Evolutionary conservation across 805 yeast genomes (phyloP).

Genomic region (Jamesozyma rosinii): DNA sequence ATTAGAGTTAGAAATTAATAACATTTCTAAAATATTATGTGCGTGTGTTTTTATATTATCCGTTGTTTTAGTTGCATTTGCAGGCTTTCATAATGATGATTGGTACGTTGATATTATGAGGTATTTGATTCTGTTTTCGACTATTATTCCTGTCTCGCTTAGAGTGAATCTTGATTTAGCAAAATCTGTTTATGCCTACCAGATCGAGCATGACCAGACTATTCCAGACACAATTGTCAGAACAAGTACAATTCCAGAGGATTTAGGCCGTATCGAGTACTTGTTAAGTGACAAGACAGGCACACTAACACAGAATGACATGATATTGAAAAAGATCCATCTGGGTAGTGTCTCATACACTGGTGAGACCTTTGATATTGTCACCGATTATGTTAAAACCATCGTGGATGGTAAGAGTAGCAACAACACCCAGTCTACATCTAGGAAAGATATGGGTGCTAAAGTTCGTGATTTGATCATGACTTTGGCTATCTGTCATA

Average conservation of each 20-base stretch:
- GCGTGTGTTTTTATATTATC: conserved; percentile 74
- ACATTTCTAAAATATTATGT: conserved; percentile 79
- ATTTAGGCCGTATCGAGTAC: conserved; percentile 90
- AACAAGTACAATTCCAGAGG: conserved; percentile 97
- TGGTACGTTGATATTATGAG: conserved; percentile 93
- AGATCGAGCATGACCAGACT: conserved; percentile 76
- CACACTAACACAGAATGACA: conserved; percentile 93
- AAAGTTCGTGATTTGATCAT: conserved; percentile 72
- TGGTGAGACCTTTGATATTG: conserved; percentile 85
- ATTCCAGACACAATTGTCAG: conserved; percentile 87
- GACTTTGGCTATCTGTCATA: conserved; percentile 90
- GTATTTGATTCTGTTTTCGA: conserved; percentile 81
- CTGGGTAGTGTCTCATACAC: conserved; percentile 89
- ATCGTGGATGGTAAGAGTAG: conserved; percentile 11
- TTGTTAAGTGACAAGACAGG: conserved; percentile 92
- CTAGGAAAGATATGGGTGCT: conserved; percentile 61
- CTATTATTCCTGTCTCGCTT: conserved; percentile 91
- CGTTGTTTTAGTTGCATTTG: conserved; percentile 64
- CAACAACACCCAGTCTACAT: conserved; percentile 13
- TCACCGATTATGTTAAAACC: conserved; percentile 53
- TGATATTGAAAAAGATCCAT: conserved; percentile 91
- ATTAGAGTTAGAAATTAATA: conserved; percentile 83
- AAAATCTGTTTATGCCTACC: conserved; percentile 89
- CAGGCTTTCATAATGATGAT: conserved; percentile 54
- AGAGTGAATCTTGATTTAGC: conserved; percentile 93